These are phyloP conservation scores for Pyrrhoderma noxium DNA, from an alignment of 1,284 basidiomycete species.

Conservation along the genomic window DNA sequence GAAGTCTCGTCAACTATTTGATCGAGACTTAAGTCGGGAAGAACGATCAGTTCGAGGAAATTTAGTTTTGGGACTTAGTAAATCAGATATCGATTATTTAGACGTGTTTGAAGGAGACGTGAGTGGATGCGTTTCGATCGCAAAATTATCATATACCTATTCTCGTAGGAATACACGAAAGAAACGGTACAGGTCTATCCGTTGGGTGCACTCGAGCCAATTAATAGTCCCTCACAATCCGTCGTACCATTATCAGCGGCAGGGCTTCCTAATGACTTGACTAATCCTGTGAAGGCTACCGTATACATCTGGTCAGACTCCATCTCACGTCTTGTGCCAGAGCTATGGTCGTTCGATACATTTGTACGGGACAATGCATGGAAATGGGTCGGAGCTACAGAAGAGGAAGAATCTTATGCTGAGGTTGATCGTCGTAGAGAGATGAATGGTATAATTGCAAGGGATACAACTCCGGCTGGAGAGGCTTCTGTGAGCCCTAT, in stretches of 20 bases:
- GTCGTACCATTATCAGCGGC: constrained; percentile 36
- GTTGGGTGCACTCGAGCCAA: constrained; percentile 35
- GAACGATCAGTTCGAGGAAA: constrained; percentile 62
- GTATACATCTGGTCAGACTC: constrained; percentile 67
- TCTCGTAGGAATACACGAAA: constrained; percentile 62
- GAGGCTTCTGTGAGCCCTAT: too few species aligned
- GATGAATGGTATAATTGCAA: constrained; percentile 24
- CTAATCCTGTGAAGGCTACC: constrained; percentile 38
- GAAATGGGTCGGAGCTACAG: constrained; percentile 56
- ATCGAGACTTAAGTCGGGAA: constrained; percentile 37
- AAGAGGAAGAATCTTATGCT: constrained; percentile 33
- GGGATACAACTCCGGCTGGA: too few species aligned
- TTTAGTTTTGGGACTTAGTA: constrained; percentile 57
- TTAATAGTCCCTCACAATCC: constrained; percentile 28
- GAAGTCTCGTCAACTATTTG: constrained; percentile 38
- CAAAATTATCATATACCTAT: not conserved
- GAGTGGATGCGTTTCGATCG: constrained; percentile 1
- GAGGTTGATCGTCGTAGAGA: constrained; percentile 38
- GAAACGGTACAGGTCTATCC: constrained; percentile 47
- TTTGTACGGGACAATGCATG: constrained; percentile 63
- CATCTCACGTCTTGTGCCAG: constrained; percentile 40
- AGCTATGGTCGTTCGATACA: constrained; percentile 70
- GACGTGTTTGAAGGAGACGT: constrained; percentile 80
- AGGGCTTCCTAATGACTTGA: constrained; percentile 35
- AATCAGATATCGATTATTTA: constrained; percentile 48